A percentile compares a stretch with the other conserved stretches of the same genome.
Conservation (phyloP, 2,329 filamentous ascomycete species). For the Aspergillus ochraceoroseus region DNA sequence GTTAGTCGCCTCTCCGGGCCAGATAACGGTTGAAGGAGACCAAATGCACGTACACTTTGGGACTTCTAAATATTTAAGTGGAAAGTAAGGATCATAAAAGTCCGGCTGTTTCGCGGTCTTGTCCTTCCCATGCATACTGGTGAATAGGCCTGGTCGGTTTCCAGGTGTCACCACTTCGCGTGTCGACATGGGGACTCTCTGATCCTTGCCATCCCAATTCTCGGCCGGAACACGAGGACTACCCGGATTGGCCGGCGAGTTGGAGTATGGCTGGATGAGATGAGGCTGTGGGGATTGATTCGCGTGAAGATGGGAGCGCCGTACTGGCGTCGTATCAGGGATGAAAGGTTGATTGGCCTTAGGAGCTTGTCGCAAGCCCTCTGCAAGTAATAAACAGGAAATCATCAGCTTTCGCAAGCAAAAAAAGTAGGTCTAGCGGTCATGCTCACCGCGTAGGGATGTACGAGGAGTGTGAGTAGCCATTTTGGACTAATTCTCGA, state of each 20-base stretch:
- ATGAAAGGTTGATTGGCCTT: slow-evolving; percentile 40
- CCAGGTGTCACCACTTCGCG: slow-evolving; percentile 43
- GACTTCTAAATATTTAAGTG: slow-evolving; percentile 34
- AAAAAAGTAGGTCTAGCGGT: background rate
- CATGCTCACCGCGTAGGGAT: slow-evolving; percentile 27
- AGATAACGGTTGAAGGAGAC: background rate
- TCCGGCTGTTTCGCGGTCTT: slow-evolving; percentile 35
- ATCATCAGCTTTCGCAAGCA: background rate
- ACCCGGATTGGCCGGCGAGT: slow-evolving; percentile 30
- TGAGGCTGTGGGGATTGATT: slow-evolving; percentile 35
- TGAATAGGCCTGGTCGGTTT: slow-evolving; percentile 40
- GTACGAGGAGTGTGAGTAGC: slow-evolving; percentile 25
- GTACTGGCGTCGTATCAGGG: slow-evolving; percentile 36
- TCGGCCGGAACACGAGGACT: slow-evolving; percentile 32
- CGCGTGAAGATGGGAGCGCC: slow-evolving; percentile 31
- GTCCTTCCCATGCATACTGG: slow-evolving; percentile 23
- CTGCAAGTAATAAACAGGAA: slow-evolving; percentile 23
- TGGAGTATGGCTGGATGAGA: slow-evolving; percentile 24
- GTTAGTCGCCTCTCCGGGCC: slow-evolving; percentile 11
- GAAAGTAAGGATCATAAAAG: slow-evolving; percentile 39
- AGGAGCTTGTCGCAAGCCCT: slow-evolving; percentile 40
- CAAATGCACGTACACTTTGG: slow-evolving; percentile 31
- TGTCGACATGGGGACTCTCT: slow-evolving; percentile 38
- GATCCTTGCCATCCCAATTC: slow-evolving; percentile 39
- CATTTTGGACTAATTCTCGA: slow-evolving; percentile 17